Evolutionary conservation across 176 grass and related monocot genomes (phyloP).

Genomic region (Carex scoparia): DNA sequence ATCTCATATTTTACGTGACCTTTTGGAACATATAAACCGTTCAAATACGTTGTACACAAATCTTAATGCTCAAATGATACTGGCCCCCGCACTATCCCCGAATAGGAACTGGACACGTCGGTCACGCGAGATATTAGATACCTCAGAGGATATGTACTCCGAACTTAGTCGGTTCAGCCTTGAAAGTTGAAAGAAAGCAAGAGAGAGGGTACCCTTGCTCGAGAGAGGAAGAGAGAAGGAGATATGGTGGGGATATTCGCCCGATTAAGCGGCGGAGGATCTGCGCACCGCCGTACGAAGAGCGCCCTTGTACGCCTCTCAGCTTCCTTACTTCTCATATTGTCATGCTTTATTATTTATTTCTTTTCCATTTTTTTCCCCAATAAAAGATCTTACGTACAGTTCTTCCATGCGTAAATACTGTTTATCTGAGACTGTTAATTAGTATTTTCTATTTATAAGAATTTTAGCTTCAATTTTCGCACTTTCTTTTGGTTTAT

Average conservation of each 20-base stretch:
- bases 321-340: background rate
- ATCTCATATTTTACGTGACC: too few species aligned
- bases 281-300: slow-evolving; percentile 64
- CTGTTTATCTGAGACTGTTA: slow-evolving; percentile 13
- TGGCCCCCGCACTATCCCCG: too few species aligned
- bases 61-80: too few species aligned
- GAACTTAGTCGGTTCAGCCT: background rate
- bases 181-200: background rate
- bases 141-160: too few species aligned
- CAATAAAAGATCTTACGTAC: slow-evolving; percentile 35
- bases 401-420: slow-evolving; percentile 4
- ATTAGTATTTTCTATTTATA: slow-evolving; percentile 3
- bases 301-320: slow-evolving; percentile 48
- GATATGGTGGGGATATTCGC: slow-evolving; percentile 84
- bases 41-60: too few species aligned
- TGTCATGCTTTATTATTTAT: background rate
- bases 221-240: background rate
- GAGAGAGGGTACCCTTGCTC: background rate
- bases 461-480: slow-evolving; percentile 15
- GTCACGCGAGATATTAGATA: too few species aligned
- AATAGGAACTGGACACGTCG: too few species aligned
- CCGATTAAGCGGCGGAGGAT: slow-evolving; percentile 40
- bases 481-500: background rate
- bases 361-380: slow-evolving; percentile 27
- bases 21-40: too few species aligned